Evolutionary conservation across 176 grass and related monocot species (phyloP).

Genomic region (Bonia amplexicaulis): DNA sequence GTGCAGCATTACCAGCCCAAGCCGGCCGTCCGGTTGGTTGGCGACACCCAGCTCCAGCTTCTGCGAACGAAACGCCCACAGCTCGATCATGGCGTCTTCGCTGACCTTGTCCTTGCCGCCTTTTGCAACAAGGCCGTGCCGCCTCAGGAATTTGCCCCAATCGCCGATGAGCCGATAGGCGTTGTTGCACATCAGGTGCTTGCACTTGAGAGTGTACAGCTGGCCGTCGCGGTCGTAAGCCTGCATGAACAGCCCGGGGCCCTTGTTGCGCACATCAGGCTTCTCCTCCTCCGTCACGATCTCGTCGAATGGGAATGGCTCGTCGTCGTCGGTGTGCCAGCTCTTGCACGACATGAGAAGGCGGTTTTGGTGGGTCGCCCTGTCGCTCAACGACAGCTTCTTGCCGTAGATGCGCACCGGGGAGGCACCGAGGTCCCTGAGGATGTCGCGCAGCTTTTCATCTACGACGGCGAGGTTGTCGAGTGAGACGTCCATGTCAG

Average conservation of each 20-base stretch:
- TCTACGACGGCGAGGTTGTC: neutral
- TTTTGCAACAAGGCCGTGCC: neutral
- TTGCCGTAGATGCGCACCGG: neutral
- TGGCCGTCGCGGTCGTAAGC: neutral
- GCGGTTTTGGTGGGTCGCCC: neutral
- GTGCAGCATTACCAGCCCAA: neutral
- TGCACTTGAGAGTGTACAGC: neutral
- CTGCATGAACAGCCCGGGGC: neutral
- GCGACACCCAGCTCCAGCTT: neutral
- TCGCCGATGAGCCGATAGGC: neutral
- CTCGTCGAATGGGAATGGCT: neutral
- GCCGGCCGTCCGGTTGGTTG: neutral
- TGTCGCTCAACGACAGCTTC: neutral
- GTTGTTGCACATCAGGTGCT: neutral
- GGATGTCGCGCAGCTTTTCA: neutral
- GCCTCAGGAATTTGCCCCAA: neutral
- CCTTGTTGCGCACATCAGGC: neutral
- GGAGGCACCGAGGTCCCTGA: neutral
- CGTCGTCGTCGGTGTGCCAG: neutral
- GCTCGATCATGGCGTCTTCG: neutral
- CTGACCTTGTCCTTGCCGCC: neutral
- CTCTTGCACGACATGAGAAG: slow-evolving; percentile 5
- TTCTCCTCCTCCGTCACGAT: neutral
- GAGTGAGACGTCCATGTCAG: neutral
- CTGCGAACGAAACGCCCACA: neutral